phyloP scores from a whole-genome alignment of 306 rosid species.

The Trifolium dubium region DNA sequence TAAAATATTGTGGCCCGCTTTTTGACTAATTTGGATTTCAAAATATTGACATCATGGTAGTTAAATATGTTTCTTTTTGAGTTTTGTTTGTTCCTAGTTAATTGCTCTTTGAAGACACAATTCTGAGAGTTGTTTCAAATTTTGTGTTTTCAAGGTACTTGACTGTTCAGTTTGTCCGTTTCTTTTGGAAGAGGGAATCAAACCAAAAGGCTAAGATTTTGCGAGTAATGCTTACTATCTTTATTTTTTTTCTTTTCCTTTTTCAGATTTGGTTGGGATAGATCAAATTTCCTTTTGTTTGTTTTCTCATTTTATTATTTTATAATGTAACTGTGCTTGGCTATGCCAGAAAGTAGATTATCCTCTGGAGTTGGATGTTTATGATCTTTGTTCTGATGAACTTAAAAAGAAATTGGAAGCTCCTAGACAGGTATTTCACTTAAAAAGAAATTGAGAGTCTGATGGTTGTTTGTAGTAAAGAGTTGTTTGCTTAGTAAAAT shows the following conservation, averaged over 20 bases:
- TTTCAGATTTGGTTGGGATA: background rate
- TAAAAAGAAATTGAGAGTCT: conserved; percentile 65
- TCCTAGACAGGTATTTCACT: conserved; percentile 84
- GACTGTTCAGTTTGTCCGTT: conserved; percentile 96
- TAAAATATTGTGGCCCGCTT: background rate
- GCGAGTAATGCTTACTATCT: conserved; percentile 63
- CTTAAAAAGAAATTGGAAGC: conserved; percentile 76
- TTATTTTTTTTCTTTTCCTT: background rate
- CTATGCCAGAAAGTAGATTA: conserved; percentile 92
- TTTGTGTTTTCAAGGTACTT: conserved; percentile 65
- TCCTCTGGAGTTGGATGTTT: conserved; percentile 91
- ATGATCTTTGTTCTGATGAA: conserved; percentile 93
- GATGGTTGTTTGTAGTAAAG: conserved; percentile 1
- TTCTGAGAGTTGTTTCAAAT: conserved; percentile 29
- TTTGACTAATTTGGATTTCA: conserved; percentile 13
- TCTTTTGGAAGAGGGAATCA: conserved; percentile 99
- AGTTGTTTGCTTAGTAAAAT: conserved; percentile 12
- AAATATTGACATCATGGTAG: conserved; percentile 9
- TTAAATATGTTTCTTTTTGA: conserved; percentile 24
- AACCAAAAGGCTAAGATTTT: conserved; percentile 98
- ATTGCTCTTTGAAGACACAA: conserved; percentile 21
- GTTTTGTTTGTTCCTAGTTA: conserved; percentile 23
- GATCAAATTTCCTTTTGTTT: conserved; percentile 29
- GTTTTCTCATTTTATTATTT: conserved; percentile 24
- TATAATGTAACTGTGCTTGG: conserved; percentile 30